Base-by-base conservation (phyloP, 2,329 filamentous ascomycete species). In the Fusarium poae region DNA sequence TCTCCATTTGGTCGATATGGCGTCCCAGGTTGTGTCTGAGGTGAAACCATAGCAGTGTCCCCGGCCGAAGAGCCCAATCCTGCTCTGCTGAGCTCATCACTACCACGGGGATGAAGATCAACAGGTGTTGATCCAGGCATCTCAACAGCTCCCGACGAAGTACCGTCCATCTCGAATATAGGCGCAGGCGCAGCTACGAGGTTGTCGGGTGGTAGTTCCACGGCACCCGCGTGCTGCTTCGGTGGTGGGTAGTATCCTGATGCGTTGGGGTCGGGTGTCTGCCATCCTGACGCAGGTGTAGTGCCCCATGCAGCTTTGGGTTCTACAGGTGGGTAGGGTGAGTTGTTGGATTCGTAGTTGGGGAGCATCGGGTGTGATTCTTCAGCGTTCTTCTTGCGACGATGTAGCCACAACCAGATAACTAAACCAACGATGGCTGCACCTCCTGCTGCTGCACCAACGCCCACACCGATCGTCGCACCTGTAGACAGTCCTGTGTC, bases 391-490 rank as follows among this genome's bases (percentile, higher is more conserved):
- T 70, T 74, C 56, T 66, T 70, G 25, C 72, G 73, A 20, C 79
- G 74, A 5, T 75, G 75, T 48, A 78, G 57, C 43, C 76, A 61
- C 56, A 74, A 74, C 59, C 75, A 65, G 16, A 72, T 57, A 2
- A 76, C 20, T 0, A 48, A 67, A 3, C 71, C 72, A 8, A 79
- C 68, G 20, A 72, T 46, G 1, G 69, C 72, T 32, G 78, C 66
- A 32, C 78, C 79, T 3, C 50, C 74, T 4, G 72, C 54, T 2
- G 77, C 75, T 4, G 77, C 74, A 13, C 81, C 82, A 1, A 81
- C 76, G 8, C 78, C 81, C 12, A 84, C 75, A 12, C 80, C 82
- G 43, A 82, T 76, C 21, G 79, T 82, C 6, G 77, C 76, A 8
- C 75, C 75, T 0, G 76, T 78, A 6, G 79, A 77, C 15, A 83